Evolutionary conservation across 805 yeast species (phyloP).

Genomic region (Cyberlindnera mycetangii): DNA sequence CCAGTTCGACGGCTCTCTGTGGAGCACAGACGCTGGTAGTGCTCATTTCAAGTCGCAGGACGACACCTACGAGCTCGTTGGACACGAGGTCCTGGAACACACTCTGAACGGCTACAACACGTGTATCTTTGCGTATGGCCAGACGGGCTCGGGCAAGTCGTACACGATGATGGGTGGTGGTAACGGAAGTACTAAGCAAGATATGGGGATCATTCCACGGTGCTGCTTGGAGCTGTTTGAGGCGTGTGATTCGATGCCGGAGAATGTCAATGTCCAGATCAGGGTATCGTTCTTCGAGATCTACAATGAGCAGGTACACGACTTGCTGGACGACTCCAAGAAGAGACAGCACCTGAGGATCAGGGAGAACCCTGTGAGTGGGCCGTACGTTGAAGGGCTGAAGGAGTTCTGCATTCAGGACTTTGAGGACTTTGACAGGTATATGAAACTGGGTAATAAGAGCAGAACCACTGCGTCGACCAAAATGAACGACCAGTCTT

Average conservation of each 20-base stretch:
- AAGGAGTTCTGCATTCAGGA: conserved; percentile 47
- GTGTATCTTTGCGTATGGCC: conserved; percentile 77
- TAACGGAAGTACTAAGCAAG: conserved; percentile 36
- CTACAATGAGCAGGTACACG: conserved; percentile 74
- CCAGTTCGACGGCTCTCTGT: conserved; percentile 49
- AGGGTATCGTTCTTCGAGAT: conserved; percentile 67
- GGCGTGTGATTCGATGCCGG: conserved; percentile 32
- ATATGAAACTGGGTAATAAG: conserved; percentile 49
- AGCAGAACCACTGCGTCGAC: conserved; percentile 71
- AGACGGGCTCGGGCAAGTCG: conserved; percentile 83
- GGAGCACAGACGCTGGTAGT: conserved; percentile 38
- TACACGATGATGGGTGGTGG: conserved; percentile 72
- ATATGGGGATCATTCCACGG: conserved; percentile 66
- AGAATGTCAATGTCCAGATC: conserved; percentile 38
- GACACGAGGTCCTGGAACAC: conserved; percentile 58
- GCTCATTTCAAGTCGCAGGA: conserved; percentile 44
- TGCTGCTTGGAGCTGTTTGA: conserved; percentile 53
- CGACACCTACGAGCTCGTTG: conserved; percentile 50
- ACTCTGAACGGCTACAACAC: conserved; percentile 69
- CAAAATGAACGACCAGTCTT: conserved; percentile 65
- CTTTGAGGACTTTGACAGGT: conserved; percentile 46
- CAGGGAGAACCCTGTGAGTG: conserved; percentile 62
- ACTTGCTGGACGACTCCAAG: conserved; percentile 39
- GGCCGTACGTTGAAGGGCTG: conserved; percentile 72
- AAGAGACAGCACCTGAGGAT: conserved; percentile 34